A percentile compares a stretch with the other conserved stretches of the same genome.
phyloP scores from a whole-genome alignment of 208 protist species.

The Leishmania amazonensis region DNA sequence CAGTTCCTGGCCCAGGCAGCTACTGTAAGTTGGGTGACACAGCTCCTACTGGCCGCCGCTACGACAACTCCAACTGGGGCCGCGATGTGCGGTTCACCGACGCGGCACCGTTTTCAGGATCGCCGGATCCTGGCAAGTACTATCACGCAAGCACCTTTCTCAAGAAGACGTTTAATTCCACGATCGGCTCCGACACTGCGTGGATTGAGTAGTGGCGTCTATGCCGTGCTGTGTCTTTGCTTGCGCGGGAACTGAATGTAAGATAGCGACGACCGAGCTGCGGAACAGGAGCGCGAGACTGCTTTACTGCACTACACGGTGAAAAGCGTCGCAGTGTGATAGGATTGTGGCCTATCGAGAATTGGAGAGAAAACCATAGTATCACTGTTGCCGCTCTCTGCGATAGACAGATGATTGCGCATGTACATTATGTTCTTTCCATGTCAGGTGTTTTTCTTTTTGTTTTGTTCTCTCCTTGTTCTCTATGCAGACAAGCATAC shows the following conservation, averaged over 20 bases:
- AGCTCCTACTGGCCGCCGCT: conserved; percentile 4
- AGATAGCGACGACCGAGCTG: neutral
- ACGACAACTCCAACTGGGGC: conserved; percentile 51
- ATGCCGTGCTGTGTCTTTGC: neutral
- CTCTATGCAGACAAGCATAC: neutral
- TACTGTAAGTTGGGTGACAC: conserved; percentile 35
- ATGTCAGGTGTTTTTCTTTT: neutral
- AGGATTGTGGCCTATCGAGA: neutral
- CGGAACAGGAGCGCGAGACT: neutral
- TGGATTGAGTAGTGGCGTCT: conserved; percentile 34
- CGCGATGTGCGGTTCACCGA: conserved; percentile 67
- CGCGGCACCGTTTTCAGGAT: conserved; percentile 13
- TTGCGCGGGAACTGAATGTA: conserved; percentile 5
- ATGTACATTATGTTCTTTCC: conserved; percentile 6
- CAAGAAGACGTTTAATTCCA: conserved; percentile 86
- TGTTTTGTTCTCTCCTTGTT: neutral
- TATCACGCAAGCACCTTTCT: conserved; percentile 71
- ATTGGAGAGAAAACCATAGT: neutral
- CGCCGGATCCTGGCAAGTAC: conserved; percentile 60
- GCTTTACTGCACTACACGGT: neutral
- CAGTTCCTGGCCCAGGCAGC: conserved; percentile 49
- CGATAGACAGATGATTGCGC: neutral
- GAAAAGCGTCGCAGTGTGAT: neutral
- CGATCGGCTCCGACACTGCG: conserved; percentile 64
- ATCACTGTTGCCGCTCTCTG: neutral